These are phyloP conservation scores for Arabis hirsuta DNA, from an alignment of 345 rosid species.

Conservation along the genomic window DNA sequence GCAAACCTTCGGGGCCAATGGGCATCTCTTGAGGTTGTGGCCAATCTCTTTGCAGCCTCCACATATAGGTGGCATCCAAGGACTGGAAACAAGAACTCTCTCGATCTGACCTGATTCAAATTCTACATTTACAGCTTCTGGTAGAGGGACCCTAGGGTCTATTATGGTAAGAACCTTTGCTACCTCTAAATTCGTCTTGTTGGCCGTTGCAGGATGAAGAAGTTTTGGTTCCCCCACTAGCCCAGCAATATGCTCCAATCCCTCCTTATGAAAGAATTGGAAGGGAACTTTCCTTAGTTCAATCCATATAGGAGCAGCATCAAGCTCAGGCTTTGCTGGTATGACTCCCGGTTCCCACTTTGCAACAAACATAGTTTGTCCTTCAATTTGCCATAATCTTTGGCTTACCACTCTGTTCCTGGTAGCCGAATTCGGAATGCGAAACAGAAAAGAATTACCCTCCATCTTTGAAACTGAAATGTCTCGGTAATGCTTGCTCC, in stretches of 20 bases:
- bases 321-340: not conserved
- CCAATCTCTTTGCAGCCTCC: not conserved
- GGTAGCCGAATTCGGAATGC: not conserved
- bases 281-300: not conserved
- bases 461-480: not conserved
- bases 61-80: not conserved
- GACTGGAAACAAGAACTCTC: not conserved
- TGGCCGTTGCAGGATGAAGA: not conserved
- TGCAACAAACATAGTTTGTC: not conserved
- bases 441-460: not conserved
- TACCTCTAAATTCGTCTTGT: not conserved
- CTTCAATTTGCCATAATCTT: not conserved
- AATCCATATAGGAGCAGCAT: not conserved
- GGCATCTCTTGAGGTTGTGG: not conserved
- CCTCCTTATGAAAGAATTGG: not conserved
- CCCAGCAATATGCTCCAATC: not conserved
- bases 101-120: not conserved
- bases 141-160: not conserved
- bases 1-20: not conserved
- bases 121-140: not conserved
- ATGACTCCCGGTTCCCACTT: not conserved
- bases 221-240: not conserved
- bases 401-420: not conserved
- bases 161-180: not conserved
- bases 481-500: not conserved